A percentile compares a stretch with the other conserved stretches of the same genome.
These are phyloP conservation scores for Eucalyptus cloeziana DNA, from an alignment of 345 rosid species.

Conservation along the genomic window DNA sequence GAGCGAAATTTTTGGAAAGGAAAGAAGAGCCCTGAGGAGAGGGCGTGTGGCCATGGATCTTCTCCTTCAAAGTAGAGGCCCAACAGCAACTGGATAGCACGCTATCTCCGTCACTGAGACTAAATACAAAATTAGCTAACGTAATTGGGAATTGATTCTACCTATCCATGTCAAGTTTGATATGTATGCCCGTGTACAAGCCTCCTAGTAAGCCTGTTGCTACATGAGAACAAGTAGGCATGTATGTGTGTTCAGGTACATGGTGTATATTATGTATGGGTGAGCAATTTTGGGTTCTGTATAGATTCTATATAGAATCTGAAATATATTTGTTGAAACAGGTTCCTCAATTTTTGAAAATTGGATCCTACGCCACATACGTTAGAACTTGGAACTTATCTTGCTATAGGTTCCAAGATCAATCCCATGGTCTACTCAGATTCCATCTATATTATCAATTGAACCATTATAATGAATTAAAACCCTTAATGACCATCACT, in stretches of 20 bases:
- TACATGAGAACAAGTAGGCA: not conserved
- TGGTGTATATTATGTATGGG: not conserved
- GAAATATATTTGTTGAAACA: too few relatives aligned
- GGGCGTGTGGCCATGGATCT: not conserved
- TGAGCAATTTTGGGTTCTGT: rapidly evolving
- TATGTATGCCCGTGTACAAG: not conserved
- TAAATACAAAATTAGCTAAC: not conserved
- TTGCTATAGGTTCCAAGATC: too few relatives aligned
- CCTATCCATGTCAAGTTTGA: not conserved
- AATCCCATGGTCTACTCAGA: rapidly evolving
- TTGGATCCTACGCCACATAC: rapidly evolving
- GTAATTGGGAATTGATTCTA: not conserved
- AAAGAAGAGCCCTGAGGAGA: not conserved
- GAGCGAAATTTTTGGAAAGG: not conserved
- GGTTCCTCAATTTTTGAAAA: too few relatives aligned
- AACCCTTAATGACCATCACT: too few relatives aligned
- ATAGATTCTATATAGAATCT: rapidly evolving
- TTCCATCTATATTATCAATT: too few relatives aligned
- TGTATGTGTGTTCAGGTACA: not conserved
- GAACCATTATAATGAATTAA: too few relatives aligned
- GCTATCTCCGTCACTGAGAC: not conserved
- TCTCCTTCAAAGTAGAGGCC: not conserved
- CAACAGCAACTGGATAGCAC: not conserved
- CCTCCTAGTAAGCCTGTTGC: not conserved
- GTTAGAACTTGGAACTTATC: too few relatives aligned